Evolutionary conservation across 345 rosid genomes (phyloP), one percentile per base, ranked within the genome.

Genomic region (Sonneratia alba): DNA sequence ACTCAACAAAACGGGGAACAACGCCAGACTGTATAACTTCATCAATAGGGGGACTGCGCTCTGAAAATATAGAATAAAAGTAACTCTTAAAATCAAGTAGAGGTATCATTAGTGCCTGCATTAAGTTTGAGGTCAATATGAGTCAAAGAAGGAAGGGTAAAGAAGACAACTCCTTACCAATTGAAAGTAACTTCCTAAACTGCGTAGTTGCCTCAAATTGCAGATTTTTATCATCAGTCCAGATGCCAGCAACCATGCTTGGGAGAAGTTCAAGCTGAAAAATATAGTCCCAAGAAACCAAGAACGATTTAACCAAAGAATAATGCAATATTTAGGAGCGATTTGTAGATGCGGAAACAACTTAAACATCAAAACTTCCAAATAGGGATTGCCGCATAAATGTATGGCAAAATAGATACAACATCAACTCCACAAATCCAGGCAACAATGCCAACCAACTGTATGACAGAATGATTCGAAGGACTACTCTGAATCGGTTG

Each of bases 171-270:
- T 11, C 15, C 81, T 40, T 71, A 89, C 97, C 97, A 62, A 91
- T 89, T 18, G 97, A 91, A 69, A 91, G 89, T 75, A 91, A 51
- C 65, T 91, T 91, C 71, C 97, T 76, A 72, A 91, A 91, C 73
- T 89, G 97, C n/a, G 90, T 87, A 38, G 97, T 91, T 0, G 93
- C 82, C 81, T 91, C 97, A 19, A 86, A 85, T 83, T 89, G 97
- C 73, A 85, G 72, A 73, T 48, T 75, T 66, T 82, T 72, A 66
- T 91, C 95, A 56, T 82, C 85, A 36, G 84, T 75, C 88, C 87
- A 86, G 22, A 91, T 85, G 70, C 86, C 94, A 14, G 83, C 79
- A 53, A 91, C 88, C 97, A 91, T 83, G 4, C 87, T 47, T 27
- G 97, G 95, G 65, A 91, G 83, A 76, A 87, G 83, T 80, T 91